phyloP scores from a whole-genome alignment of 1,139 yeast genomes.

The Hansenula anomala region DNA sequence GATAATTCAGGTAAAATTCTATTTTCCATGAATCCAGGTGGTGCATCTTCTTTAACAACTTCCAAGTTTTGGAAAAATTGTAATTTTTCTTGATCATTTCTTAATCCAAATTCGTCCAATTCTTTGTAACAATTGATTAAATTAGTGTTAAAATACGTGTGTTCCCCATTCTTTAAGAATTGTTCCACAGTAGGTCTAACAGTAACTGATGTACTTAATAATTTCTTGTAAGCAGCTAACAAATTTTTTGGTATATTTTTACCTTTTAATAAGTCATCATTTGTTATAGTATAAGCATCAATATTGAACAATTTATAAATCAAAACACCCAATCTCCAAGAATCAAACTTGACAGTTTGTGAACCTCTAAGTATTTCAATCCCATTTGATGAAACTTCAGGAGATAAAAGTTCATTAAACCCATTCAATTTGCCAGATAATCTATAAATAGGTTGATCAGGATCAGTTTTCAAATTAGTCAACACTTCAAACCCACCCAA shows the following conservation, averaged over 20 bases:
- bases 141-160: constrained; percentile 36
- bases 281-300: constrained; percentile 7
- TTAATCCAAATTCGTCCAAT: constrained; percentile 49
- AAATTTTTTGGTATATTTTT: constrained; percentile 27
- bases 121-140: constrained; percentile 45
- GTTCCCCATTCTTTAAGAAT: constrained; percentile 41
- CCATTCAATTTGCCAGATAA: constrained; percentile 25
- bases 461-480: constrained; percentile 45
- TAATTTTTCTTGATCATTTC: constrained; percentile 45
- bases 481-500: constrained; percentile 79
- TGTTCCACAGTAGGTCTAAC: constrained; percentile 45
- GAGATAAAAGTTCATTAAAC: constrained; percentile 32
- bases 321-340: constrained; percentile 58
- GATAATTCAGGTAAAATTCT: constrained; percentile 67
- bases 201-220: constrained; percentile 27
- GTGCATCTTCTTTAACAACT: constrained; percentile 32
- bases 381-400: constrained; percentile 39
- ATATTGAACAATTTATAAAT: constrained; percentile 42
- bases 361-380: constrained; percentile 36
- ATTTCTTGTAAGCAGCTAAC: constrained; percentile 24
- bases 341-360: constrained; percentile 46
- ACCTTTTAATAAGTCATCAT: constrained; percentile 19
- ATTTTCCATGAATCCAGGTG: constrained; percentile 58
- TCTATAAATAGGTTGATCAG: constrained; percentile 40
- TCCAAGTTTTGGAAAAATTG: constrained; percentile 45